These are phyloP conservation scores for Magnusiomyces starmeri DNA, from an alignment of 1,139 yeast species.

Conservation along the genomic window DNA sequence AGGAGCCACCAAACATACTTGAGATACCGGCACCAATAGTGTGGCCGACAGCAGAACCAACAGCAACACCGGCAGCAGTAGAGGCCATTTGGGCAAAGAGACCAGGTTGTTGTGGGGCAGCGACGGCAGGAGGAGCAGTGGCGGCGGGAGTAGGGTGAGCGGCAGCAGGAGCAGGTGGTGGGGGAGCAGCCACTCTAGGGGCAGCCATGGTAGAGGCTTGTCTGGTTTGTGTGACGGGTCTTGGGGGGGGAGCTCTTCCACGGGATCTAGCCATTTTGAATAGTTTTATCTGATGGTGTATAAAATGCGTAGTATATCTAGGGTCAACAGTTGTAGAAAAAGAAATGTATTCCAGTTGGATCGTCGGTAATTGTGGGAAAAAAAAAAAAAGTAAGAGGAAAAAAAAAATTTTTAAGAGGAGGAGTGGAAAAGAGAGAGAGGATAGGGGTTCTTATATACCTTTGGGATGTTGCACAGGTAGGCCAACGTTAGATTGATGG, in stretches of 20 bases:
- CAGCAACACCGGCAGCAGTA: slow-evolving; percentile 99
- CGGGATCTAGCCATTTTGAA: slow-evolving; percentile 47
- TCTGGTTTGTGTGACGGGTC: slow-evolving; percentile 49
- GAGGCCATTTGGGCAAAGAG: slow-evolving; percentile 95
- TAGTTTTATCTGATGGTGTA: too few species aligned
- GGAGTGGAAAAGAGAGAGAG: too few species aligned
- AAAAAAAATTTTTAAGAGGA: too few species aligned
- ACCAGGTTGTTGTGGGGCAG: slow-evolving; percentile 69
- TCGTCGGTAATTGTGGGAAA: too few species aligned
- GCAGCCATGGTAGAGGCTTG: slow-evolving; percentile 73
- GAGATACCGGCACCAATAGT: slow-evolving; percentile 92
- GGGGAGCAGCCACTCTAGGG: slow-evolving; percentile 38
- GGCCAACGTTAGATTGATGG: too few species aligned
- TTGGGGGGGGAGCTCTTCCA: slow-evolving; percentile 39
- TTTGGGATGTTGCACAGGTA: too few species aligned
- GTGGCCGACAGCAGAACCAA: slow-evolving; percentile 95
- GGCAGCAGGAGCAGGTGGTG: slow-evolving; percentile 37
- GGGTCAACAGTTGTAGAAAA: not conserved
- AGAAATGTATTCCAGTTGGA: not conserved
- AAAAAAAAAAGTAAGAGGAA: too few species aligned
- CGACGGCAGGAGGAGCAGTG: slow-evolving; percentile 34
- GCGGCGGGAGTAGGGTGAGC: slow-evolving; percentile 38
- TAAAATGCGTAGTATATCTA: not conserved
- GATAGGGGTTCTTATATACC: too few species aligned
- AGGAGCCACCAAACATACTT: slow-evolving; percentile 79